Conservation (phyloP, 768 basidiomycete species). For the Fibroporia radiculosa region DNA sequence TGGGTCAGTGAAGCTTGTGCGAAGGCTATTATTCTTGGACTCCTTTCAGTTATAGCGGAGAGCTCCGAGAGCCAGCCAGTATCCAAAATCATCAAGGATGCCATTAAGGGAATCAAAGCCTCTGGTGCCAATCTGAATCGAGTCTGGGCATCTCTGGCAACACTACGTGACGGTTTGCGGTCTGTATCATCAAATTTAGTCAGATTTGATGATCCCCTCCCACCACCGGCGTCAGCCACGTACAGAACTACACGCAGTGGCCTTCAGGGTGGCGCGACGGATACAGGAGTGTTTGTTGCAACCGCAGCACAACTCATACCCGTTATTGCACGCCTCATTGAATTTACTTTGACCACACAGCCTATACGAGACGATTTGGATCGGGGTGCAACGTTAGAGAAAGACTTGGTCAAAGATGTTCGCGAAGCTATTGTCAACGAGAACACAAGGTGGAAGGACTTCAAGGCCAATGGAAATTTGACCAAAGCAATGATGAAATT, state of each 20-base stretch:
- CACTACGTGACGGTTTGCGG: conserved; percentile 33
- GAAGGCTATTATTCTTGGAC: conserved; percentile 53
- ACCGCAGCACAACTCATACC: conserved; percentile 60
- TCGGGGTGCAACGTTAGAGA: conserved; percentile 43
- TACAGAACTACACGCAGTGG: conserved; percentile 41
- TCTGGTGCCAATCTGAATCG: conserved; percentile 51
- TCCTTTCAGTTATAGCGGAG: conserved; percentile 46
- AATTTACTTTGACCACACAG: conserved; percentile 38
- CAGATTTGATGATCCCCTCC: conserved; percentile 50
- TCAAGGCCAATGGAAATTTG: conserved; percentile 25
- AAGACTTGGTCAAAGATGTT: conserved; percentile 42
- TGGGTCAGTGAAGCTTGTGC: conserved; percentile 66
- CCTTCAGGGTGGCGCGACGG: conserved; percentile 2
- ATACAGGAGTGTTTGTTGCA: conserved; percentile 25
- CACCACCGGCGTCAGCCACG: conserved; percentile 37
- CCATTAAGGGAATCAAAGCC: conserved; percentile 45
- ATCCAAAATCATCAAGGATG: conserved; percentile 31
- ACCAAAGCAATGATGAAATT: conserved; percentile 7
- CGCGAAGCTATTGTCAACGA: conserved; percentile 48
- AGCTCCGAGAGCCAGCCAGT: conserved; percentile 28
- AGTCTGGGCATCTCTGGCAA: conserved; percentile 50
- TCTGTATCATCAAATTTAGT: conserved; percentile 14
- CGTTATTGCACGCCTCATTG: conserved; percentile 51
- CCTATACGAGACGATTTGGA: conserved; percentile 56
- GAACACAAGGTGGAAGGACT: conserved; percentile 49